phyloP scores from a whole-genome alignment of 306 rosid genomes.

The Mucuna pruriens region DNA sequence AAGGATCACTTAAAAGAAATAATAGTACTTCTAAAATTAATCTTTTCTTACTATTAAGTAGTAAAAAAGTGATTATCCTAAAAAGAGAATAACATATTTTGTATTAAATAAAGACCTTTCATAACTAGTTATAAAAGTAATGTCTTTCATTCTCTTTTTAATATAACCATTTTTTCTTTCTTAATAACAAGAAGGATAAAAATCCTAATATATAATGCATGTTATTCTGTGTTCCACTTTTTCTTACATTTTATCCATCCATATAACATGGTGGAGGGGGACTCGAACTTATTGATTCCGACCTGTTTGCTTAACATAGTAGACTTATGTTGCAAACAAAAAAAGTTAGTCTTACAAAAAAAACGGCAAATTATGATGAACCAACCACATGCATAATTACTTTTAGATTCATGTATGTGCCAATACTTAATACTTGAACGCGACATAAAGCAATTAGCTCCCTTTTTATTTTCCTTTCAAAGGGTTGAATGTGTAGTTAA shows the following conservation, averaged over 20 bases:
- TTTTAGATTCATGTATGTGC: neutral
- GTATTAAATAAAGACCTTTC: neutral
- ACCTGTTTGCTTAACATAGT: neutral
- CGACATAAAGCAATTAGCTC: neutral
- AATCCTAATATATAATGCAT: no score
- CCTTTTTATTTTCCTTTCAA: no score
- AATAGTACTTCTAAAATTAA: no score
- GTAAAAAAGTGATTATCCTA: neutral
- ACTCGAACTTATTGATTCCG: neutral
- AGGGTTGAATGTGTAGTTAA: no score
- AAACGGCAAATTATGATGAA: neutral
- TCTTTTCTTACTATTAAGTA: neutral
- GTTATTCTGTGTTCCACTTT: no score
- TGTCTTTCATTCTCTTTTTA: neutral
- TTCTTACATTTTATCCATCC: neutral
- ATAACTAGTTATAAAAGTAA: neutral
- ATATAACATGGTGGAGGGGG: neutral
- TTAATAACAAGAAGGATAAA: no score
- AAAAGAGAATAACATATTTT: neutral
- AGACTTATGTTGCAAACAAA: constrained; percentile 8
- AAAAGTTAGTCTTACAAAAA: neutral
- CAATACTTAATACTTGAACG: constrained; percentile 18
- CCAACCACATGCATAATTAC: no score
- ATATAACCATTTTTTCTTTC: neutral
- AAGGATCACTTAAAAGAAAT: no score